These are phyloP conservation scores for Sporothrix protearum DNA, from an alignment of 2,329 filamentous ascomycete species.

Conservation along the genomic window DNA sequence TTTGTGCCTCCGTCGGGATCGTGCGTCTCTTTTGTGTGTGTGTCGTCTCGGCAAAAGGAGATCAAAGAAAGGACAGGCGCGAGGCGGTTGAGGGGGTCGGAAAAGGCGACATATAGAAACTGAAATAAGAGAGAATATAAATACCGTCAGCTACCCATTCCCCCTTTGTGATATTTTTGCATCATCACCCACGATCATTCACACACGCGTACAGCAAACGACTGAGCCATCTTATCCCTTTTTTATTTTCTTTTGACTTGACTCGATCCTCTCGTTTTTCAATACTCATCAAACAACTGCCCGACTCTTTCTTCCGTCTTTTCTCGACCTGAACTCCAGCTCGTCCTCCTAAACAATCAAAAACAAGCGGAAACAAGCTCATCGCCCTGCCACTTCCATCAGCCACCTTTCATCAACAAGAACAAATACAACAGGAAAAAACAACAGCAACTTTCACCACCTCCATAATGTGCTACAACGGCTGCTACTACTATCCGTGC, in stretches of 20 bases:
- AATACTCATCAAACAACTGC: not conserved
- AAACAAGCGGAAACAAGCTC: not conserved
- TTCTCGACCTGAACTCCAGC: not conserved
- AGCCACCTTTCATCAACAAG: not conserved
- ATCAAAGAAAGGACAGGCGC: not conserved
- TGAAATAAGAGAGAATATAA: not conserved
- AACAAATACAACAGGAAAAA: not conserved
- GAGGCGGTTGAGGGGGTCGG: not conserved
- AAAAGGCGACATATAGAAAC: not conserved
- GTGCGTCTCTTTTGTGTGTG: not conserved
- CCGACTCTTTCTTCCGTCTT: not conserved
- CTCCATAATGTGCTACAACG: not conserved
- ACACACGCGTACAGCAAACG: not conserved
- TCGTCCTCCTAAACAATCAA: not conserved
- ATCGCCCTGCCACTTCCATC: not conserved
- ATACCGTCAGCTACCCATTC: not conserved
- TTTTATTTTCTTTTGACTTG: not conserved
- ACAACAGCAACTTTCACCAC: not conserved
- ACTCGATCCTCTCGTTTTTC: not conserved
- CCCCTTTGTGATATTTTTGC: not conserved
- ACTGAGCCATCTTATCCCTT: not conserved
- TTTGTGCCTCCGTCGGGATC: conserved; percentile 5
- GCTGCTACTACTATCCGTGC: conserved; percentile 8
- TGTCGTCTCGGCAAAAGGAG: not conserved
- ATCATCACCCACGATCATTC: not conserved